A percentile compares a stretch with the other conserved stretches of the same genome.
phyloP scores from a whole-genome alignment of 257 asterid species.

The Solanum verrucosum region DNA sequence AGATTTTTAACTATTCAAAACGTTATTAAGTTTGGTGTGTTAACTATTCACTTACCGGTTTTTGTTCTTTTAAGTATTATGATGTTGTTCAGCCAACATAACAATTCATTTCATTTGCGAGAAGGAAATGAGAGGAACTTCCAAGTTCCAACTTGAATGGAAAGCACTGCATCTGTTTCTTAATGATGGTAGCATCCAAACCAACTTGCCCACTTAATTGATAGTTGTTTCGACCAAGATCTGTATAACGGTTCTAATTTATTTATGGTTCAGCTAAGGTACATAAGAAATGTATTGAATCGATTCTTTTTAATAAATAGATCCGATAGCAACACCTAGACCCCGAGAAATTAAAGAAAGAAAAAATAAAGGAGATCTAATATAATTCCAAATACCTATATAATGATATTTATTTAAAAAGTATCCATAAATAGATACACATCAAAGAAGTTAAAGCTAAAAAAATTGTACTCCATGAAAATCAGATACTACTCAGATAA shows the following conservation, averaged over 20 bases:
- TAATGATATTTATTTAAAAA: background rate
- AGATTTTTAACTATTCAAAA: too few relatives aligned
- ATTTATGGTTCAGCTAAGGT: too few relatives aligned
- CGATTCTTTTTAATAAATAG: background rate
- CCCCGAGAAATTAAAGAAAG: too few relatives aligned
- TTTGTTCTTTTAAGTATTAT: background rate
- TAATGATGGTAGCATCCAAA: background rate
- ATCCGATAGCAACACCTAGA: background rate
- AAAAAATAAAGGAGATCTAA: background rate
- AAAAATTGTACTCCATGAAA: background rate
- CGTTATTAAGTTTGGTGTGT: too few relatives aligned
- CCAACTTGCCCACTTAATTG: background rate
- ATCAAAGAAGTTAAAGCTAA: background rate
- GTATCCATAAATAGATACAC: background rate
- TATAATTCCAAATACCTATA: background rate
- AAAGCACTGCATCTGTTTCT: background rate
- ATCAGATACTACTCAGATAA: background rate
- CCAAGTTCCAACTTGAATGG: background rate
- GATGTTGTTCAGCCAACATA: background rate
- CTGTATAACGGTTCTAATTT: background rate
- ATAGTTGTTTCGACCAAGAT: background rate
- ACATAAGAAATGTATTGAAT: background rate
- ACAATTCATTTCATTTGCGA: background rate
- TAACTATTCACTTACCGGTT: accelerated
- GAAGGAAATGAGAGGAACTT: background rate